These are phyloP conservation scores for Melaleuca quinquenervia DNA, from an alignment of 345 rosid genomes.

Conservation along the genomic window DNA sequence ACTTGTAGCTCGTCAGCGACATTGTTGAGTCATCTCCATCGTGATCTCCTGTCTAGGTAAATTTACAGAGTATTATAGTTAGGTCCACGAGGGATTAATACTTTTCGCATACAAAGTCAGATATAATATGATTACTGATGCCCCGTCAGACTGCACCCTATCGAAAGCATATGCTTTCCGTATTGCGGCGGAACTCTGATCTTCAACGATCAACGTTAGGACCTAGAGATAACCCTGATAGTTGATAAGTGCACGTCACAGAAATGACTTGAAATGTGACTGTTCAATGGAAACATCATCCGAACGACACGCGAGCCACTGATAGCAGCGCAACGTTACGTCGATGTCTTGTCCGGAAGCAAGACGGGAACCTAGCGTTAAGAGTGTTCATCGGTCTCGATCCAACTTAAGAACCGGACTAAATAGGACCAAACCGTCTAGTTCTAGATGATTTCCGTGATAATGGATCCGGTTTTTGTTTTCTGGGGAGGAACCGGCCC, in stretches of 20 bases:
- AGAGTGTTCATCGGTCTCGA: no score
- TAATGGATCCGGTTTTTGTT: no score
- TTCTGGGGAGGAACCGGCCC: no score
- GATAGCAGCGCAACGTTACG: neutral
- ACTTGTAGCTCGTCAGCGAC: neutral
- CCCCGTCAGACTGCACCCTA: neutral
- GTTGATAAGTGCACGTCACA: no score
- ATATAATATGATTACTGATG: neutral
- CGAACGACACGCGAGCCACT: neutral
- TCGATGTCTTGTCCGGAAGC: neutral
- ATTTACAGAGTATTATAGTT: no score
- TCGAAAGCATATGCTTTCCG: neutral
- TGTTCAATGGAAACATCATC: neutral
- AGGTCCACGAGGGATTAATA: no score
- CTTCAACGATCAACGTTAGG: neutral
- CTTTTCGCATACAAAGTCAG: neutral
- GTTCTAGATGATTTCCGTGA: rapidly evolving
- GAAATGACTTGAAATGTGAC: no score
- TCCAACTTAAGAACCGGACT: no score
- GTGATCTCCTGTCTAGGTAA: no score
- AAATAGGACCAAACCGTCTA: no score
- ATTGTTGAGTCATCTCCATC: neutral
- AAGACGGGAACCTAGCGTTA: neutral
- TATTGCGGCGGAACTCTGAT: neutral
- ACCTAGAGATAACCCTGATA: no score